Base-by-base conservation (phyloP, 2,329 filamentous ascomycete genomes). In the Scedosporium dehoogii region DNA sequence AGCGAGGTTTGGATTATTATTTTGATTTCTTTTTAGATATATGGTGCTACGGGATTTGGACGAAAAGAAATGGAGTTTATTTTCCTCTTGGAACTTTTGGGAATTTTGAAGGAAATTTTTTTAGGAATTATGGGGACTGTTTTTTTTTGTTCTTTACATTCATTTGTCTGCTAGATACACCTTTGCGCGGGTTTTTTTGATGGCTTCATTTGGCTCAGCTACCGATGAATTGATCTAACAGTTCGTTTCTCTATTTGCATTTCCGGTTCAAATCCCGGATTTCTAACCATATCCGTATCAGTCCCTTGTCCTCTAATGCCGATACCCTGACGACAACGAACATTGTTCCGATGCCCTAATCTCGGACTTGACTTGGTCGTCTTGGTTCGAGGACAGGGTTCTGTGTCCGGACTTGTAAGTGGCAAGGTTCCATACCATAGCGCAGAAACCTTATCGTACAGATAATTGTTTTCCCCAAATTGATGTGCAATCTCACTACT, bases 401-500 rank as follows among this genome's bases (percentile, higher is more conserved):
- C 10, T 3, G 10, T 38, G 10, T 12, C 33, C 33, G 33, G 3
- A 4, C 33, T 38, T 38, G 33, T 38, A 38, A 38, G 33, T 38
- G 33, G 33, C 33, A 38, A 38, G 33, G 33, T 38, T 38, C 33
- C 10, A 38, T 38, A 38, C 33, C 1, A 38, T 14, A 38, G 10
- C 9, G 10, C 33, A 38, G 14, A 23, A 55, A 55, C 23, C 51
- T 55, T 55, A 55, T 55, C 51, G 44, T 18, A n/a, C 44, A 9
- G 33, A 38, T 38, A 38, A 10, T 12, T 38, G 12, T 38, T 38
- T 48, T 55, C 51, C 51, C 51, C 51, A 55, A 27, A 27, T 10
- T 55, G 51, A 55, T 55, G 51, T 55, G 51, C 51, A 55, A 55
- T 55, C 51, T 55, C 12, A 55, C 51, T 55, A 55, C 51, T 55